phyloP scores from a whole-genome alignment of 768 basidiomycete genomes.

The Leucosporidium yakuticum region DNA sequence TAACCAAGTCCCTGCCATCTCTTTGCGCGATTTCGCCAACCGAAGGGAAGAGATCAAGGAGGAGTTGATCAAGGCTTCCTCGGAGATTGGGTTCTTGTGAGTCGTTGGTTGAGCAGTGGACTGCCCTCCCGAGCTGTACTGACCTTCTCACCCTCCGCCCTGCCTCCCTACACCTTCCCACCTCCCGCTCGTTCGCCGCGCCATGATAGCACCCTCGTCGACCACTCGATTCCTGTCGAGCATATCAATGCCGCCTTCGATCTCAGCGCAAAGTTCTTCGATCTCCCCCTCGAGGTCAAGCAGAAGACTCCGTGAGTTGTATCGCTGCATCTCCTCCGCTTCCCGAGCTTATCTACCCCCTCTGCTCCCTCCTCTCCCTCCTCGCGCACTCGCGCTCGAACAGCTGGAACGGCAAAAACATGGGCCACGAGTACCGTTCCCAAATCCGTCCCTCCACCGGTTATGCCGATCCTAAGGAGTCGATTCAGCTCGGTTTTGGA shows the following conservation, averaged over 20 bases:
- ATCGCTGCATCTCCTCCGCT: background rate
- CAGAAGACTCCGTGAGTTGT: conserved; percentile 30
- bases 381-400: no score
- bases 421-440: conserved; percentile 34
- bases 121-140: background rate
- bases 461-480: conserved; percentile 39
- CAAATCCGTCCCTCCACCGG: conserved; percentile 40
- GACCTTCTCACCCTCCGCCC: background rate
- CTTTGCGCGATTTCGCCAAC: conserved; percentile 36
- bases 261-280: conserved; percentile 37
- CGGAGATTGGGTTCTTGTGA: conserved; percentile 40
- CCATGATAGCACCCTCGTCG: conserved; percentile 33
- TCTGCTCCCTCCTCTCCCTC: background rate
- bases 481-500: conserved; percentile 37
- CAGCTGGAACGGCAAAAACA: conserved; percentile 28
- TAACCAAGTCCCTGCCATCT: conserved; percentile 32
- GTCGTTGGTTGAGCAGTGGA: background rate
- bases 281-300: conserved; percentile 34
- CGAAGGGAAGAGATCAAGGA: conserved; percentile 38
- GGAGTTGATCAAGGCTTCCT: conserved; percentile 36
- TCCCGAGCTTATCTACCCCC: no score
- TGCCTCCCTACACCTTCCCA: background rate
- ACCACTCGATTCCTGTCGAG: conserved; percentile 39
- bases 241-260: conserved; percentile 35
- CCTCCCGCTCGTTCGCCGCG: no score